Base-by-base conservation (phyloP, 345 rosid species). In the Jatropha curcas region DNA sequence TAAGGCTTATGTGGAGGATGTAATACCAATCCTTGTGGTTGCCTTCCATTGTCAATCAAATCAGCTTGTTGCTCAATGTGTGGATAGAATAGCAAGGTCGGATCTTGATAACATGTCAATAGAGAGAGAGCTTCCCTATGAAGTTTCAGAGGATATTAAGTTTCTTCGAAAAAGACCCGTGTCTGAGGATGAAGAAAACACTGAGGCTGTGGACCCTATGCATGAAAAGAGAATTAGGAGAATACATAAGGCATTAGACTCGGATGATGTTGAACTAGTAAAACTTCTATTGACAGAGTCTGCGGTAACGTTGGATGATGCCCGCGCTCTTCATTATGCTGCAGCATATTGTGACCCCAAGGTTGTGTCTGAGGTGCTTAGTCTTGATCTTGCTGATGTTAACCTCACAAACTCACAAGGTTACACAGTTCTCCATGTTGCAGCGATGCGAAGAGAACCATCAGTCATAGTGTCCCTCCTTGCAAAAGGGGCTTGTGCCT, bases 311-410 rank as follows among this genome's bases (percentile, higher is more conserved):
- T 83, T 95, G 71, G 92, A 95, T 73, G 86, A 86, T 74, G 99
- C 94, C 30, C 73, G 85, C 57, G 98, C 94, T 31, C 88, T 95
- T 70, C 99, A 92, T 81, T 95, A 95, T 65, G 87, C 90, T 72
- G 94, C 87, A 22, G 97, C 97, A 7, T 92, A 95, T 71, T 91
- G 98, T 85, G 98, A 95, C 75, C 89, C 95, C 17, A 95, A 95
- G 83, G 90, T 92, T 67, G 87, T 95, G 41, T 79, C 90, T 3
- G 90, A 92, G 85, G 83, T 95, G 79, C 93, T 95, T 58, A 62
- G 79, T 79, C 81, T 95, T 58, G 78, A 85, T 57, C 79, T 82
- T 75, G 94, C 97, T 79, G 79, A 92, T 81, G 89, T 92, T 52
- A 95, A 89, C 78, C 88, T 79, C 72, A 78, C 87, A 69, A 88